Conservation (phyloP, 73 alveolate species). For the Tetrahymena malaccensis region DNA sequence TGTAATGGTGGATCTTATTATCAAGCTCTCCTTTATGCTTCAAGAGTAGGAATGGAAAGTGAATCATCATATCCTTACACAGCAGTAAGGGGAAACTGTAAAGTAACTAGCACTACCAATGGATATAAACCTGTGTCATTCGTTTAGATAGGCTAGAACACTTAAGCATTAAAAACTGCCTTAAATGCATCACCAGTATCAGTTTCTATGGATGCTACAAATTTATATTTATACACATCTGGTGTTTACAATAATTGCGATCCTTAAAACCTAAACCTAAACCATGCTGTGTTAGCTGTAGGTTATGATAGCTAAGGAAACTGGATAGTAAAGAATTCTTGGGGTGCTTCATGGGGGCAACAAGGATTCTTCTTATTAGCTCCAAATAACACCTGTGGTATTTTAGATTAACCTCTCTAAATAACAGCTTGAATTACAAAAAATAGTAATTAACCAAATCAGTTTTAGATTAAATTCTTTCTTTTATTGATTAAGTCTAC, state of each 20-base stretch:
- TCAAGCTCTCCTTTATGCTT: slow-evolving; percentile 16
- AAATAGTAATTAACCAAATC: background rate
- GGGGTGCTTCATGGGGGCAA: slow-evolving; percentile 66
- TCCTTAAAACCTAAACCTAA: slow-evolving; percentile 1
- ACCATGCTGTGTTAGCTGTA: slow-evolving; percentile 55
- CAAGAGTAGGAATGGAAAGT: slow-evolving; percentile 1
- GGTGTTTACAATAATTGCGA: slow-evolving; percentile 23
- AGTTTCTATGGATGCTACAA: slow-evolving; percentile 30
- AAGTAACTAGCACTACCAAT: background rate
- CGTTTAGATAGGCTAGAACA: background rate
- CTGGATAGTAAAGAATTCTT: slow-evolving; percentile 56
- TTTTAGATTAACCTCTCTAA: background rate
- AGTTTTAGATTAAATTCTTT: too few species aligned
- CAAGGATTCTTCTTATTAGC: slow-evolving; percentile 38
- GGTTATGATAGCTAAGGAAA: slow-evolving; percentile 40
- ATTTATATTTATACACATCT: background rate
- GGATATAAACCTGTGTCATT: background rate
- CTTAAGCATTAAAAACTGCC: background rate
- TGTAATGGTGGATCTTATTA: slow-evolving; percentile 52
- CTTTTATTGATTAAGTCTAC: too few species aligned
- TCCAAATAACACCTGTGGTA: slow-evolving; percentile 12
- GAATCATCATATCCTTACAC: slow-evolving; percentile 44
- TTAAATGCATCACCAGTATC: slow-evolving; percentile 30
- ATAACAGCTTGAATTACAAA: background rate
- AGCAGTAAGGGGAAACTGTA: slow-evolving; percentile 18